Evolutionary conservation across 2,329 filamentous ascomycete species (phyloP), one percentile per base, ranked within the genome.

Genomic region (Penicillium janthinellum): DNA sequence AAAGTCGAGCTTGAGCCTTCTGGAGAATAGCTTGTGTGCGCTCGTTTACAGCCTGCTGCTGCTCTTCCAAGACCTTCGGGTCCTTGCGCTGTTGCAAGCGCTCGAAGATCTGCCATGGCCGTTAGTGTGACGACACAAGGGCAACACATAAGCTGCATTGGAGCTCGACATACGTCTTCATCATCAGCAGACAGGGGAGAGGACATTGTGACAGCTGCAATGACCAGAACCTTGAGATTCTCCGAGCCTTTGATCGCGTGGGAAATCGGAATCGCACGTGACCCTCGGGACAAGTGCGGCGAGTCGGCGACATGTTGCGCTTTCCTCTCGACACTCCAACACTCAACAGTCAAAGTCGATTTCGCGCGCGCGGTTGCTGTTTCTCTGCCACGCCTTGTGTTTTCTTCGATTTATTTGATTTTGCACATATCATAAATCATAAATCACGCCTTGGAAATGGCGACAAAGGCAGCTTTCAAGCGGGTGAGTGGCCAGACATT

Each of bases 391-490:
- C 11, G 28, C 42, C 54, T 35, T 34, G 49, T 54, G 7, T 31
- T 14, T 8, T 41, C n/a, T 17, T 34, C 39, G 25, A 7, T 54
- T 28, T 12, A 44, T 42, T 47, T 41, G 20, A 6, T 31, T 45
- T 34, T 5, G 39, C 34, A 22, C 25, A 15, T 44, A 25, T 38
- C 20, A 20, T 48, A 44, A 11, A 17, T 52, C 38, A 3, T 10
- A 12, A 14, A 17, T 5, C 14, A 20, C 35, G 5, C 3, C 15
- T 7, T 48, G 45, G 52, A 58, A 64, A 91, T 91, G 88, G 88
- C 89, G 53, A 90, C 86, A 71, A 88, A 87, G 73, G 87, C 88
- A 67, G 88, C 89, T 20, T 87, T 87, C 76, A 91, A 90, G 79
- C 85, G 89, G 73, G 88, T 88, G 80, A 68, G 85, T 75, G 45